Conservation (phyloP, 306 rosid genomes). For the Delonix regia region DNA sequence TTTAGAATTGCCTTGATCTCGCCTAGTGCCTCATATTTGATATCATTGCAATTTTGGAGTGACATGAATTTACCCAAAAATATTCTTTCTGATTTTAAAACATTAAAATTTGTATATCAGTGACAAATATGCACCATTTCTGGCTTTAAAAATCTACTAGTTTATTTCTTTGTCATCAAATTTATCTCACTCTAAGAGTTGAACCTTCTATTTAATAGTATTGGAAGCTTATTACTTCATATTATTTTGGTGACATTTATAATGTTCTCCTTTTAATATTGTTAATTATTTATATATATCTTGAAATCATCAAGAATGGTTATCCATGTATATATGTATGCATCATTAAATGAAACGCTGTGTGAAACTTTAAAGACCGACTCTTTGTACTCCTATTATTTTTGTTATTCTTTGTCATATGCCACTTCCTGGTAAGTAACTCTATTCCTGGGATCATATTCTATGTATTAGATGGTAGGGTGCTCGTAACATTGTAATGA, state of each 20-base stretch:
- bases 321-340: not conserved
- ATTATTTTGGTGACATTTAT: slow-evolving; percentile 34
- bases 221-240: not conserved
- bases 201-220: slow-evolving; percentile 16
- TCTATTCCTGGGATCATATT: slow-evolving; percentile 15
- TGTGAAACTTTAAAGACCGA: slow-evolving; percentile 27
- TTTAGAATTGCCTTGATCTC: slow-evolving; percentile 10
- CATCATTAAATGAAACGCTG: slow-evolving; percentile 11
- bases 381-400: not conserved
- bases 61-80: slow-evolving; percentile 22
- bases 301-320: slow-evolving; percentile 16
- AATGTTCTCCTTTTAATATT: slow-evolving; percentile 42
- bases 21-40: slow-evolving; percentile 12
- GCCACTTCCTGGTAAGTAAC: slow-evolving; percentile 1
- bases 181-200: slow-evolving; percentile 16
- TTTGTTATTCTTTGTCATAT: slow-evolving; percentile 17
- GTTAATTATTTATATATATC: slow-evolving; percentile 28
- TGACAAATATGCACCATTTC: slow-evolving; percentile 21
- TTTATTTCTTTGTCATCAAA: slow-evolving; percentile 17
- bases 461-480: slow-evolving; percentile 8
- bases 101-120: slow-evolving; percentile 25
- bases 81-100: slow-evolving; percentile 21
- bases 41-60: slow-evolving; percentile 26
- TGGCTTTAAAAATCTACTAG: not conserved
- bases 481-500: not conserved